phyloP scores from a whole-genome alignment of 140 eudicot species.

The Flaveria floridana region DNA sequence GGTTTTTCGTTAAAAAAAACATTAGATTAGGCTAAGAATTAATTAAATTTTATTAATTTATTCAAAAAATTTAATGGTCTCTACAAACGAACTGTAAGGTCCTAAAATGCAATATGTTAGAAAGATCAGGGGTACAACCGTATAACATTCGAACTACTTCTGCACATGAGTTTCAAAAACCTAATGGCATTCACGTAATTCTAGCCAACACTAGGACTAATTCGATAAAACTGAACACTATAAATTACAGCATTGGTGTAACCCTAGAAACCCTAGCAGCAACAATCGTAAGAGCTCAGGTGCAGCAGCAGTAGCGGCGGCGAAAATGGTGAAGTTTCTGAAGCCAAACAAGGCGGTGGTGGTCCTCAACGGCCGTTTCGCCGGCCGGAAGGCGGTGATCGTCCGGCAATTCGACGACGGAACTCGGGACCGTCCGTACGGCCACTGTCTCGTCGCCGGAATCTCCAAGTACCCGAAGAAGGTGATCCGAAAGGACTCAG shows the following conservation, averaged over 20 bases:
- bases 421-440: conserved; percentile 43
- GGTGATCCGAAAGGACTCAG: conserved; percentile 43
- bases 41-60: not conserved
- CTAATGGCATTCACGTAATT: conserved; percentile 27
- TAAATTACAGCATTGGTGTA: not conserved
- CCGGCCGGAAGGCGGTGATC: conserved; percentile 46
- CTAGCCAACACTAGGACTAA: not conserved
- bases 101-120: not conserved
- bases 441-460: conserved; percentile 45
- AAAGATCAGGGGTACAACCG: not conserved
- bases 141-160: not conserved
- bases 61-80: not conserved
- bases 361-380: conserved; percentile 43
- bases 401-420: conserved; percentile 38
- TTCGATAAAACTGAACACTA: not conserved
- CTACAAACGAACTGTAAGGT: too few species aligned
- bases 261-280: conserved; percentile 30
- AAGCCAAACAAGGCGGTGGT: conserved; percentile 43
- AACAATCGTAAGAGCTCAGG: not conserved
- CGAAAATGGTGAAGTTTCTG: conserved; percentile 43
- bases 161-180: not conserved
- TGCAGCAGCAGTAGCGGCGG: conserved; percentile 21
- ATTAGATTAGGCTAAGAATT: not conserved
- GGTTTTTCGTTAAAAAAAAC: too few species aligned
- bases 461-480: conserved; percentile 44